Evolutionary conservation across 164 flowering plant genomes (phyloP), one percentile per base, ranked within the genome.

Genomic region (Annona squamosa): DNA sequence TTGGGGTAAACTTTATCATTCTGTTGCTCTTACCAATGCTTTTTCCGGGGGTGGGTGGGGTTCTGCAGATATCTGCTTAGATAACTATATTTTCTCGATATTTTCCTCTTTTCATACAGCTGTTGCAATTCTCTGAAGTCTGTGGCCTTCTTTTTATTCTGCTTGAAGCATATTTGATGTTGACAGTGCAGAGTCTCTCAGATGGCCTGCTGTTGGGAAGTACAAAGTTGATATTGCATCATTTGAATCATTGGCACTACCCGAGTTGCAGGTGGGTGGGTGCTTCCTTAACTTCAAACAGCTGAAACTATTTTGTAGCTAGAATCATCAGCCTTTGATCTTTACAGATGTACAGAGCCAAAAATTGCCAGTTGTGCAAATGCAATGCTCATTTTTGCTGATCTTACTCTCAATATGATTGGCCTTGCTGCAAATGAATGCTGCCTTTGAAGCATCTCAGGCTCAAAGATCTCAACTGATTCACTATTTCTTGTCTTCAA

Each of bases 191-290:
- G 91, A 90, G 77, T 85, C 91, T 71, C 48, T 70, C 17, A 84
- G 87, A 79, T 92, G 93, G 97, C 97, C 98, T 4, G 85, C 63
- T 77, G 98, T 94, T 63, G 97, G 97, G 73, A 87, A 80, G 72
- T 92, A 87, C 74, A 89, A 70, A 82, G 94, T 92, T n/a, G 93
- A 94, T 74, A 63, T 91, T 69, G 83, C 90, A 44, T 89, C 98
- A 6, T 94, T 94, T 72, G 97, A 94, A 73, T 86, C 93, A 12
- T 52, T 94, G 73, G 97, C 90, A 17, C 82, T 92, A 81, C 97
- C 97, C 2, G 91, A 89, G 79, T 74, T 92, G 84, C 86, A 90
- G 98, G 97, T 90, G 43, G n/a, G 73, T 57, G 63, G 59, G 3
- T 67, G 63, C 45, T n/a, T 69, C 17, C 16, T 44, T 47, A 68